Evolutionary conservation across 192 early-diverging fungal species (phyloP).

Genomic region (Diversispora eburnea): DNA sequence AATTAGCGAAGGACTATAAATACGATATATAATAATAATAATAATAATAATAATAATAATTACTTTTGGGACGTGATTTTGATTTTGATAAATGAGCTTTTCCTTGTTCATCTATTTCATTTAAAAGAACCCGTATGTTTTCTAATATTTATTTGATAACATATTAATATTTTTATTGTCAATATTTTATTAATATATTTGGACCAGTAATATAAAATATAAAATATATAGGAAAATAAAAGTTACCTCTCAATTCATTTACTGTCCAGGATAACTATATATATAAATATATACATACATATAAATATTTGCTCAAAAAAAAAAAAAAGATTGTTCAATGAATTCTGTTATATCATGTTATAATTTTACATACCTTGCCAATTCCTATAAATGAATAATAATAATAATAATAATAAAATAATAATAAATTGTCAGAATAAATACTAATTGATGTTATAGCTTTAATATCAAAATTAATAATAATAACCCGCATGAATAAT

Average conservation of each 20-base stretch:
- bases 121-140: neutral
- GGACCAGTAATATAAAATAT: neutral
- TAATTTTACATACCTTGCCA: slow-evolving; percentile 1
- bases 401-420: neutral
- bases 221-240: neutral
- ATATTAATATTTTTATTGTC: neutral
- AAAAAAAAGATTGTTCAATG: neutral
- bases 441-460: neutral
- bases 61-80: neutral
- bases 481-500: slow-evolving; percentile 59
- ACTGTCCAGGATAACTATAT: neutral
- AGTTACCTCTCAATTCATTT: neutral
- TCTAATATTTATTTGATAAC: neutral
- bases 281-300: neutral
- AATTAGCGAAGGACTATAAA: too few relatives aligned
- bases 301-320: neutral
- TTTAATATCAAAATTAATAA: neutral
- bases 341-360: neutral
- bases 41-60: neutral
- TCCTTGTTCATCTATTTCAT: slow-evolving; percentile 3
- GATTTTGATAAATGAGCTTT: neutral
- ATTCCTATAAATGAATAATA: slow-evolving; percentile 3
- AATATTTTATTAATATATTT: neutral
- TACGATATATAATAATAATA: neutral
- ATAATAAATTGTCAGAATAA: neutral